Conservation (phyloP, 2,329 filamentous ascomycete species). For the Ilyonectria mors-panacis region DNA sequence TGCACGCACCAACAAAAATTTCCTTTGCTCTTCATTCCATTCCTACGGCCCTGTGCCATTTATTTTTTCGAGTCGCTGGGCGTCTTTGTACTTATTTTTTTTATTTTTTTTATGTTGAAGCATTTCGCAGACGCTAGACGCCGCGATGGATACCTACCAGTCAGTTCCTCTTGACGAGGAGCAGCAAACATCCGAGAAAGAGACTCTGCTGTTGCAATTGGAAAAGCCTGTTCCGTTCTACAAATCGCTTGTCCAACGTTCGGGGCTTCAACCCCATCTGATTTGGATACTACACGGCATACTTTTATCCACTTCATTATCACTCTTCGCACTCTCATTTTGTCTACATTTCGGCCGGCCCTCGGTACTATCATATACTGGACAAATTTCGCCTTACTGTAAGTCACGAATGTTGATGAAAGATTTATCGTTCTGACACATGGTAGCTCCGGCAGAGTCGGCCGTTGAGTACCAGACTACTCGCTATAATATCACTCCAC, state of each 20-base stretch:
- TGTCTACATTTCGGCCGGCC: slow-evolving; percentile 18
- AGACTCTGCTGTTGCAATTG: slow-evolving; percentile 17
- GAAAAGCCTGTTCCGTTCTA: slow-evolving; percentile 5
- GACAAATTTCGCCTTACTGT: slow-evolving; percentile 36
- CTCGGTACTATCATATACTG: not conserved
- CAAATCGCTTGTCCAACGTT: not conserved
- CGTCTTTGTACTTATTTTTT: not conserved
- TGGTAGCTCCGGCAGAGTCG: slow-evolving; percentile 61
- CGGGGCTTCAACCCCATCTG: not conserved
- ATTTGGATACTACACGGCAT: slow-evolving; percentile 38
- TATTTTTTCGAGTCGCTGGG: not conserved
- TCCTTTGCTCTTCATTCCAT: not conserved
- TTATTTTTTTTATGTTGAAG: not conserved
- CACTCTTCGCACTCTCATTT: slow-evolving; percentile 32
- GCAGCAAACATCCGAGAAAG: slow-evolving; percentile 32
- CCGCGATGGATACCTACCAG: slow-evolving; percentile 15
- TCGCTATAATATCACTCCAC: slow-evolving; percentile 64
- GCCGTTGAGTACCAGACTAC: slow-evolving; percentile 65
- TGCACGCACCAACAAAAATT: not conserved
- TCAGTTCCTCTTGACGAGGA: slow-evolving; percentile 34
- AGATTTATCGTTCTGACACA: not conserved
- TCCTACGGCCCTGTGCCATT: not conserved
- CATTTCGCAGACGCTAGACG: too few species aligned
- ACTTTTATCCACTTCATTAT: slow-evolving; percentile 30
- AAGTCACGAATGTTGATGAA: accelerated